Percentiles rank a stretch among this genome's conserved stretches.
Evolutionary conservation across 1,284 basidiomycete species (phyloP).

Genomic region (Sutorius eximius): DNA sequence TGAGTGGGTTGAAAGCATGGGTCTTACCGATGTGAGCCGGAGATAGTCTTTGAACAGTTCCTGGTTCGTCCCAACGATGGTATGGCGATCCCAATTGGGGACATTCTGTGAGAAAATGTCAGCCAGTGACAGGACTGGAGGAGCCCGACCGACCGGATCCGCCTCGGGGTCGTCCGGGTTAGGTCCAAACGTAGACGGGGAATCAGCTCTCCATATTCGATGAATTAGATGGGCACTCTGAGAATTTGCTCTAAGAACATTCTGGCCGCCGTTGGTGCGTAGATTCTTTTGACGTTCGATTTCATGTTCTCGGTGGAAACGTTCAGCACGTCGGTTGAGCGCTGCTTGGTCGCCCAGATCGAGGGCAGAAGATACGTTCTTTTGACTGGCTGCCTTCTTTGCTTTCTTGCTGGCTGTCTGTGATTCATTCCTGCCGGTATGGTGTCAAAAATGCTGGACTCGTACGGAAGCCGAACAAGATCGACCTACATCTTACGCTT

Average conservation of each 20-base stretch:
- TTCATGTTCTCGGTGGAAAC: slow-evolving; percentile 81
- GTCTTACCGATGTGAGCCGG: slow-evolving; percentile 83
- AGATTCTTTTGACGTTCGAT: slow-evolving; percentile 66
- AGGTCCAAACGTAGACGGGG: slow-evolving; percentile 44
- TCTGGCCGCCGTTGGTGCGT: slow-evolving; percentile 30
- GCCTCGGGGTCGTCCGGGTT: slow-evolving; percentile 65
- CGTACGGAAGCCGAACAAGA: not conserved
- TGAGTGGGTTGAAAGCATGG: not conserved
- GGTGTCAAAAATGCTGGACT: slow-evolving; percentile 11
- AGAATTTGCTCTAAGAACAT: slow-evolving; percentile 48
- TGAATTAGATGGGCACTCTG: slow-evolving; percentile 51
- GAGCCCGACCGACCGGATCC: slow-evolving; percentile 56
- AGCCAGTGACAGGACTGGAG: slow-evolving; percentile 7
- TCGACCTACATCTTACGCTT: slow-evolving; percentile 69
- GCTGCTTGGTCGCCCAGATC: slow-evolving; percentile 67
- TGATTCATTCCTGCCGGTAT: slow-evolving; percentile 40
- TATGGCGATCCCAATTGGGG: slow-evolving; percentile 94
- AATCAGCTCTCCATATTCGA: slow-evolving; percentile 47
- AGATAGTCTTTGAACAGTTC: slow-evolving; percentile 96
- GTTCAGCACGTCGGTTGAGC: slow-evolving; percentile 67
- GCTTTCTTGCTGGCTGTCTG: slow-evolving; percentile 58
- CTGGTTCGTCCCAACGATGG: slow-evolving; percentile 89
- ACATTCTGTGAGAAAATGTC: slow-evolving; percentile 66
- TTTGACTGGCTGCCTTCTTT: slow-evolving; percentile 60
- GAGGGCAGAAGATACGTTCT: slow-evolving; percentile 40